A percentile compares a stretch with the other conserved stretches of the same genome.
Evolutionary conservation across 306 rosid genomes (phyloP).

Genomic region (Dryas alaskensis): DNA sequence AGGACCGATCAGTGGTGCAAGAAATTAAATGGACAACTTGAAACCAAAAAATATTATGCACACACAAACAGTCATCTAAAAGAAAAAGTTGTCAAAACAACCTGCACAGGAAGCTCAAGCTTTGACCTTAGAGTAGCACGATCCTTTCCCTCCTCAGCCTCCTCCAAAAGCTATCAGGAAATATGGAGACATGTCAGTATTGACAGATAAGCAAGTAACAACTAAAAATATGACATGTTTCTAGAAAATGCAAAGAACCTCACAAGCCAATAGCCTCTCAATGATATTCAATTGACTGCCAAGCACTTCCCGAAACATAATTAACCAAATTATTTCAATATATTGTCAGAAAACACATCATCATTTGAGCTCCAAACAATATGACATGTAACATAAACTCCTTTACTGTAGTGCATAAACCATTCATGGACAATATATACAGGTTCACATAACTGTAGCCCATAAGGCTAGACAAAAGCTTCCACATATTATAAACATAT

Average conservation of each 20-base stretch:
- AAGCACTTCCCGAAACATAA: background rate
- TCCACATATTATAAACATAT: background rate
- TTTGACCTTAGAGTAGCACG: slow-evolving; percentile 86
- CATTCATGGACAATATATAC: background rate
- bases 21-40: slow-evolving; percentile 14
- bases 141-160: slow-evolving; percentile 95
- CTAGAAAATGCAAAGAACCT: slow-evolving; percentile 7
- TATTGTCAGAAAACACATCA: background rate
- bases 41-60: slow-evolving; percentile 15
- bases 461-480: background rate
- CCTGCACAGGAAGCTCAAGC: slow-evolving; percentile 99
- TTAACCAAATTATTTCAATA: background rate
- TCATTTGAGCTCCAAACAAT: slow-evolving; percentile 1
- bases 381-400: background rate
- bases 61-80: slow-evolving; percentile 8
- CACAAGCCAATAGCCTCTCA: background rate
- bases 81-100: slow-evolving; percentile 34
- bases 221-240: background rate
- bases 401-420: background rate
- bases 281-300: background rate
- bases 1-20: background rate
- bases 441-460: background rate
- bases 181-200: slow-evolving; percentile 20
- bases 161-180: slow-evolving; percentile 74
- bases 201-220: slow-evolving; percentile 20